Base-by-base conservation (phyloP, 2,329 filamentous ascomycete genomes). In the Colletotrichum sp. region DNA sequence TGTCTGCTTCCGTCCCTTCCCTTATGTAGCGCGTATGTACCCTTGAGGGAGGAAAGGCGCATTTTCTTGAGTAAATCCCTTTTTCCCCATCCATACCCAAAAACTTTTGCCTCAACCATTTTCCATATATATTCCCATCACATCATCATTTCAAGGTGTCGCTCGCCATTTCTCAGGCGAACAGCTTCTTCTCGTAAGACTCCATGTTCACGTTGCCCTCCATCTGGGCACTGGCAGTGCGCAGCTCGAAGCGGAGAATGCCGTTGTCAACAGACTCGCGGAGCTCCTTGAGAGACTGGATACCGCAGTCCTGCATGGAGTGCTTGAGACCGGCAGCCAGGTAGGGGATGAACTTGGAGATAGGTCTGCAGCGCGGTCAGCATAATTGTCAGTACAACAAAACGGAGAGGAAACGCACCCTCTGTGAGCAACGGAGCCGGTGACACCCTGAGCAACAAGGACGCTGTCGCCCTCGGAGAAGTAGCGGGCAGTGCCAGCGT, bases 181-280 rank as follows among this genome's bases (percentile, higher is more conserved):
- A 99, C 80, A 99, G 94, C 92, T 99, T 99, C 94, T 99, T 99
- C 90, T 99, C 97, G 85, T 98, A 99, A 85, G 95, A 96, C 89
- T 99, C 96, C 91, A 99, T 96, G 88, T 99, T 98, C 77, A 99
- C 96, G 84, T 96, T 97, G 79, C 97, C 97, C 90, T 99, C 97
- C 76, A 98, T 91, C 91, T 98, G 96, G 67, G 97, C 97, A 86
- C 96, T 98, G 76, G 96, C 94, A 77, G 96, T 99, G 81, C 97
- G 92, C 82, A 99, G 90, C 90, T 99, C 97, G 84, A 99, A 99
- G 82, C 97, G 93, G 71, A 98, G 93, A 66, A 88, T 92, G 77
- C 96, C 95, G 36, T 92, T 89, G 79, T 89, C 87, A 32, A 98
- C 96, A 79, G 91, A 91, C 78, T 94, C 87, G 85, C 96, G 95